These are phyloP conservation scores for Arthroderma uncinatum DNA, from an alignment of 2,329 filamentous ascomycete species.

Conservation along the genomic window DNA sequence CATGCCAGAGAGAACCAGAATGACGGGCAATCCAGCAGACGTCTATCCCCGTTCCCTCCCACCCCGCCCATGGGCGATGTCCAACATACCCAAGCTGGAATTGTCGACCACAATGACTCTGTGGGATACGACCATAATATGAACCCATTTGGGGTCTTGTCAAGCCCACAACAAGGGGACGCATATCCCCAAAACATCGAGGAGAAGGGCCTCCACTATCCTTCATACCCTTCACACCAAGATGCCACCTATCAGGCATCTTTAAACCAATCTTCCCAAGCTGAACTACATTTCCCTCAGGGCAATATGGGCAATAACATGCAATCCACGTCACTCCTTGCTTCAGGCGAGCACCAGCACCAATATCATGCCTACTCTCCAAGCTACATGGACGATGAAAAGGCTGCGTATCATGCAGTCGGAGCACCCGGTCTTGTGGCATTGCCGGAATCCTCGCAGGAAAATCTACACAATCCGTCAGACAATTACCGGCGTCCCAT, in stretches of 20 bases:
- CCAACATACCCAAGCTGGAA: constrained; percentile 6
- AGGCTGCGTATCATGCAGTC: neutral
- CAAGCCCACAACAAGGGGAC: neutral
- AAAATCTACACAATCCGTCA: neutral
- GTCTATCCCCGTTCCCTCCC: constrained; percentile 5
- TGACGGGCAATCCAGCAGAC: constrained; percentile 3
- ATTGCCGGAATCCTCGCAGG: neutral
- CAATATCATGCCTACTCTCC: neutral
- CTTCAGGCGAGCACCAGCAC: neutral
- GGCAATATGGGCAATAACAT: neutral
- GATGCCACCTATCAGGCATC: neutral
- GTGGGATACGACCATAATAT: neutral
- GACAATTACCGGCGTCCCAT: neutral
- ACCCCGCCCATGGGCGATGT: constrained; percentile 6
- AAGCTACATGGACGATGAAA: neutral
- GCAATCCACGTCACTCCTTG: neutral
- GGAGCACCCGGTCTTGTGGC: neutral
- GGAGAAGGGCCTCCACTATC: neutral
- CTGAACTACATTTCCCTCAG: neutral
- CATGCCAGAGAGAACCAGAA: constrained; percentile 7
- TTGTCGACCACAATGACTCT: constrained; percentile 1
- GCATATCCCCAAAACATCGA: neutral
- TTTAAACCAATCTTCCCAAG: neutral
- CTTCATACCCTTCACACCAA: constrained; percentile 3
- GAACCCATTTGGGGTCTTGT: neutral